Evolutionary conservation across 2,329 filamentous ascomycete genomes (phyloP).

Genomic region (Tympanopsis confertula): DNA sequence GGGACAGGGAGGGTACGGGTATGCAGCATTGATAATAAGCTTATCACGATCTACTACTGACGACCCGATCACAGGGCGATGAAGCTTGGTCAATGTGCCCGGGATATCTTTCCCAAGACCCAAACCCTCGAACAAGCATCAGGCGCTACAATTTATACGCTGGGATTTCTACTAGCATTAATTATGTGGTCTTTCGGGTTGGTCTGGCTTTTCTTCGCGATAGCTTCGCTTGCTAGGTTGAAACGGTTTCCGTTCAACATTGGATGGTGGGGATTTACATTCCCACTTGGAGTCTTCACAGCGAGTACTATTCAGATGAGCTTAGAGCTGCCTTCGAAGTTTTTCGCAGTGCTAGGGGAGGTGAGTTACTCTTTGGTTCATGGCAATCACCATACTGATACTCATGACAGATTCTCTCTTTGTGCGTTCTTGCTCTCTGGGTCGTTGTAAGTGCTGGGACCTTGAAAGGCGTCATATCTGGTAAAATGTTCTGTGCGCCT

Average conservation of each 20-base stretch:
- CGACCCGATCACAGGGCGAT: slow-evolving; percentile 25
- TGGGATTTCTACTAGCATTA: slow-evolving; percentile 35
- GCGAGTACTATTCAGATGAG: slow-evolving; percentile 26
- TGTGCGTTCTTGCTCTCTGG: background rate
- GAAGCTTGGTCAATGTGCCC: slow-evolving; percentile 31
- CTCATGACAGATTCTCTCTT: background rate
- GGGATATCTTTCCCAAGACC: slow-evolving; percentile 19
- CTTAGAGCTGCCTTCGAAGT: slow-evolving; percentile 25
- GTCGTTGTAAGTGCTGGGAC: background rate
- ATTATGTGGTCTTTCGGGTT: slow-evolving; percentile 32
- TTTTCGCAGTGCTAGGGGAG: slow-evolving; percentile 26
- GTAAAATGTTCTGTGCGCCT: background rate
- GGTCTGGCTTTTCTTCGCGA: slow-evolving; percentile 28
- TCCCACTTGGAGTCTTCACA: slow-evolving; percentile 26
- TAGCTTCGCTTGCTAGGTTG: slow-evolving; percentile 20
- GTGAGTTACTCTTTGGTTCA: slow-evolving; percentile 11
- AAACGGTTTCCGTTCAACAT: slow-evolving; percentile 30
- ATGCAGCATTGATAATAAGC: slow-evolving; percentile 6
- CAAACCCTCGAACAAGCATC: slow-evolving; percentile 15
- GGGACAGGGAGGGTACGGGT: slow-evolving; percentile 52
- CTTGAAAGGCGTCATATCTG: background rate
- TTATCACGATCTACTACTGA: slow-evolving; percentile 36
- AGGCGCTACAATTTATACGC: slow-evolving; percentile 43
- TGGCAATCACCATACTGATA: background rate
- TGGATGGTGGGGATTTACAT: slow-evolving; percentile 36